Percentiles rank a stretch among this genome's conserved stretches.
phyloP scores from a whole-genome alignment of 2,329 filamentous ascomycete species.

The Didymella keratinophila region DNA sequence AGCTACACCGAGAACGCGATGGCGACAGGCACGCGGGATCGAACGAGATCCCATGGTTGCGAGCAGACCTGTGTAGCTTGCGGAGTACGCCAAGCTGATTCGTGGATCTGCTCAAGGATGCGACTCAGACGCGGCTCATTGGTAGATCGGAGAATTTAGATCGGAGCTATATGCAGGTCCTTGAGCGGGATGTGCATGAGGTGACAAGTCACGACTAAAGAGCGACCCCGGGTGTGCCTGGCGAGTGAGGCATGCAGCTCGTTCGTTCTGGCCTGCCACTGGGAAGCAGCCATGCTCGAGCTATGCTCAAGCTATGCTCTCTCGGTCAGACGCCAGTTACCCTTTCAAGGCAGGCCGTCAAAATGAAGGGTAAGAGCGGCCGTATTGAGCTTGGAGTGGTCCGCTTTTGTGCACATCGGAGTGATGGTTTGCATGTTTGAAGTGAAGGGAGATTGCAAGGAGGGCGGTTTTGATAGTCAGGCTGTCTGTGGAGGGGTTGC shows the following conservation, averaged over 20 bases:
- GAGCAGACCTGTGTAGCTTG: too few species aligned
- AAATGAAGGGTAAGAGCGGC: not conserved
- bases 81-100: not conserved
- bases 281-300: too few species aligned
- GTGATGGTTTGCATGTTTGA: not conserved
- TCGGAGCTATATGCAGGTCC: slow-evolving; percentile 17
- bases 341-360: not conserved
- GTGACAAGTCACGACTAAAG: not conserved
- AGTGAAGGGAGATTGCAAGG: slow-evolving; percentile 10
- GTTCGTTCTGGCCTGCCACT: not conserved
- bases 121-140: slow-evolving; percentile 7
- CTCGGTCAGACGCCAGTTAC: not conserved
- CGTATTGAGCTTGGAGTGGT: not conserved
- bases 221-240: not conserved
- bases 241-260: not conserved
- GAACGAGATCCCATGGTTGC: not conserved
- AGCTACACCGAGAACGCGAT: not conserved
- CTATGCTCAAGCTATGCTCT: too few species aligned
- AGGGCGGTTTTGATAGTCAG: slow-evolving; percentile 4
- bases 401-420: not conserved
- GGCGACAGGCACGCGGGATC: not conserved
- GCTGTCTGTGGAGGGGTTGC: not conserved
- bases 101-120: not conserved
- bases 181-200: not conserved
- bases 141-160: slow-evolving; percentile 30